Evolutionary conservation across 192 early-diverging fungal species (phyloP).

Genomic region (Podila verticillata): DNA sequence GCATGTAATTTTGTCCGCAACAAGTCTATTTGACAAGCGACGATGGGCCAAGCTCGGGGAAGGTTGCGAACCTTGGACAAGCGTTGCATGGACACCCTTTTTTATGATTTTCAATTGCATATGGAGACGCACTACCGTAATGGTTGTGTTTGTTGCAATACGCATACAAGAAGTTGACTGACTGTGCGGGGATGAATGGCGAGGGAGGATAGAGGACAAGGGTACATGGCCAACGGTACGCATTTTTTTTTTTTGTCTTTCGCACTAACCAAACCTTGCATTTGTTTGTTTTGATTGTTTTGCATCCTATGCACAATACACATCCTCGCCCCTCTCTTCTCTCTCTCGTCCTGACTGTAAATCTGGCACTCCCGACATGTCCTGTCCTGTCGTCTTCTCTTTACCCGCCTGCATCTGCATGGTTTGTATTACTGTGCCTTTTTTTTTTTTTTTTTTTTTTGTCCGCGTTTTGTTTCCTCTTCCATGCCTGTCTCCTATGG

Average conservation of each 20-base stretch:
- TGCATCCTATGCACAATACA: neutral
- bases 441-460: neutral
- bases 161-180: too few species aligned
- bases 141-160: too few species aligned
- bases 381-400: neutral
- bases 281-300: slow-evolving; percentile 1
- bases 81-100: too few species aligned
- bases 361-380: neutral
- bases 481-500: neutral
- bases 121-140: too few species aligned
- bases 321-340: neutral
- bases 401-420: neutral
- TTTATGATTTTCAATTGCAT: too few species aligned
- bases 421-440: neutral
- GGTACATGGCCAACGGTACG: too few species aligned
- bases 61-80: too few species aligned
- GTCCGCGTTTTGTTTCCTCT: neutral
- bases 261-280: slow-evolving; percentile 1
- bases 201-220: too few species aligned
- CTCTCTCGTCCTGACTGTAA: neutral
- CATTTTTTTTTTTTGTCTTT: neutral
- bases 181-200: too few species aligned
- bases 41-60: too few species aligned
- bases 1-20: too few species aligned
- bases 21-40: too few species aligned